These are phyloP conservation scores for Suillus placidus DNA, from an alignment of 768 basidiomycete genomes.

Conservation along the genomic window DNA sequence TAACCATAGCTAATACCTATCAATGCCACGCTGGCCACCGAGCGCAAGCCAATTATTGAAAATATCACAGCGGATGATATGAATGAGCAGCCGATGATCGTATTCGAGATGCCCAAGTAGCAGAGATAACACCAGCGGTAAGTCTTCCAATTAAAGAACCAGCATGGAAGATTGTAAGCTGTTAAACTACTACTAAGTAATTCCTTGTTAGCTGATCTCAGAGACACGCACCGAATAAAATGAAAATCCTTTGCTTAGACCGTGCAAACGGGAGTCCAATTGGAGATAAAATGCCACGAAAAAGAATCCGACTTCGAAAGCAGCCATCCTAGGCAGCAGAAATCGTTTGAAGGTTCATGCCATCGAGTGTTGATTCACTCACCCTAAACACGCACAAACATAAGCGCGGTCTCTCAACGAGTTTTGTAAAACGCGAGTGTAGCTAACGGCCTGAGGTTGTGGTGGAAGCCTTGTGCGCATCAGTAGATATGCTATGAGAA, in stretches of 20 bases:
- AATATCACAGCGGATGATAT: conserved; percentile 46
- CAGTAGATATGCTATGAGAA: no score
- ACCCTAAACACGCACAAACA: conserved; percentile 29
- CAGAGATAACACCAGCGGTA: conserved; percentile 42
- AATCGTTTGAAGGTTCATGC: background rate
- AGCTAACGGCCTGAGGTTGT: conserved; percentile 14
- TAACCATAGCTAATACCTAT: conserved; percentile 52
- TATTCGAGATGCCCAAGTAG: no score
- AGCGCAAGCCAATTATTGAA: conserved; percentile 45
- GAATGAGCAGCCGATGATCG: no score
- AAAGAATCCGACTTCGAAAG: conserved; percentile 42
- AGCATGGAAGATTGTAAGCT: conserved; percentile 57
- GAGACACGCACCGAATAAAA: conserved; percentile 53
- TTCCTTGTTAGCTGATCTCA: background rate
- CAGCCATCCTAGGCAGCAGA: background rate
- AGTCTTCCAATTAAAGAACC: conserved; percentile 52
- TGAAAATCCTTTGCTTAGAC: no score
- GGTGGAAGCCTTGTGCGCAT: no score
- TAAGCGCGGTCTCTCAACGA: conserved; percentile 26
- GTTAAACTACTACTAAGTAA: background rate
- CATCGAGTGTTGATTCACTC: conserved; percentile 5
- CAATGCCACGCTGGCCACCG: conserved; percentile 40
- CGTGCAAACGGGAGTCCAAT: conserved; percentile 52
- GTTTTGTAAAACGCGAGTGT: conserved; percentile 20
- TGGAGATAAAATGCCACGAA: conserved; percentile 64